Base-by-base conservation (phyloP, 768 basidiomycete genomes). In the Russula lepida region DNA sequence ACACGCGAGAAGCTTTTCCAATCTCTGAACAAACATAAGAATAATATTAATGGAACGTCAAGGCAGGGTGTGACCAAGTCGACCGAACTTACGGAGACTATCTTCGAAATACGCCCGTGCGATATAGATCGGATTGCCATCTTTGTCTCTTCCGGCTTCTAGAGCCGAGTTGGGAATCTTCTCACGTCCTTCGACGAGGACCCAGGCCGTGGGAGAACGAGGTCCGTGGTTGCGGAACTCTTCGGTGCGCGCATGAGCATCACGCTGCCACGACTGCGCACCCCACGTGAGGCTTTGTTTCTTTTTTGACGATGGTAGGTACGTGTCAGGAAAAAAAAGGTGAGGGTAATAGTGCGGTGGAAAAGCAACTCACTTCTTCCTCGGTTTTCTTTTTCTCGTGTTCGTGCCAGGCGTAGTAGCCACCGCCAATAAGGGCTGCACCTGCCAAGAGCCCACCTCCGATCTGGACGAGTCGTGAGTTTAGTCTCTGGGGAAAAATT, bases 371-470 rank as follows among this genome's bases (percentile, higher is more conserved):
- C 67, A 81, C 85, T 73, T 86, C 79, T 60, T 86, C 82, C 49
- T 81, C 73, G 41, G 73, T 72, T 64, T 82, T 76, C 65, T 86
- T 75, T 8, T 58, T 35, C 64, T 81, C 75, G 64, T 87, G 83
- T 3, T 80, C 63, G 59, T 85, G 83, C 71, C 76, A 83, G 2
- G 81, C 81, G 33, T 67, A 68, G 56, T 74, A 67, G 4, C 84
- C 86, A 8, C 71, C 84, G 57, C 76, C 85, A 19, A 84, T 48
- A 25, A 74, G 67, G 21, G 78, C 83, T n/a, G 74, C 69, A 0
- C 84, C 87, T 1, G 76, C 83, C 37, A 78, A 71, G 30, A 89
- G 55, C 25, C 84, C 87, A 21, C 84, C 88, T 21, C 83, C 88
- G 60, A 88, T 67, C 87, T 89, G 66, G 30, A 47, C 17, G n/a